A percentile compares a stretch with the other conserved stretches of the same genome.
These are phyloP conservation scores for Endogone sp. DNA, from an alignment of 192 early-diverging fungal species.

Conservation along the genomic window DNA sequence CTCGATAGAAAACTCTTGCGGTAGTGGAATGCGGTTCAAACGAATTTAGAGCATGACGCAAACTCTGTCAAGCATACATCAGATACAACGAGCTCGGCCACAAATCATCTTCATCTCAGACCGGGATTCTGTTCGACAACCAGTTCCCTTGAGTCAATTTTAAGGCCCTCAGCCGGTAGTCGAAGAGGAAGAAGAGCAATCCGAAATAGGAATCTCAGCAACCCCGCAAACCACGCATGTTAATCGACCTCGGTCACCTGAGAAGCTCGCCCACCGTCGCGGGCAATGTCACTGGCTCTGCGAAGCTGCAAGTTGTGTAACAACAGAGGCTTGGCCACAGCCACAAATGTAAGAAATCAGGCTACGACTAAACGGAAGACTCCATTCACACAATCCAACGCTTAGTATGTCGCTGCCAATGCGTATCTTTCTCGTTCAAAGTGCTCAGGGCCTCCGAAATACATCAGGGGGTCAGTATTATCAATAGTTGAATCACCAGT, in stretches of 20 bases:
- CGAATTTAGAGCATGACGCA: neutral
- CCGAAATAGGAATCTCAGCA: neutral
- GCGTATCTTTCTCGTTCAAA: no score
- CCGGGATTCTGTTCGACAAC: neutral
- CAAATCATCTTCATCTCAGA: neutral
- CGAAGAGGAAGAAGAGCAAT: neutral
- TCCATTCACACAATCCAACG: no score
- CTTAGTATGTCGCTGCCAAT: no score
- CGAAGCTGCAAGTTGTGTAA: neutral
- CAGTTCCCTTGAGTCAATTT: neutral
- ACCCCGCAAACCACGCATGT: neutral
- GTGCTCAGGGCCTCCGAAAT: no score
- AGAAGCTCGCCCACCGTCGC: neutral
- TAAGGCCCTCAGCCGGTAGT: neutral
- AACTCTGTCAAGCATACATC: neutral
- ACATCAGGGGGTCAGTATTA: no score
- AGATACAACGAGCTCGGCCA: neutral
- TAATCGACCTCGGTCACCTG: neutral
- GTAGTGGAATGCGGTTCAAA: neutral
- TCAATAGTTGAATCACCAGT: no score
- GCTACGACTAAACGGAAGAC: no score
- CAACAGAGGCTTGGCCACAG: no score
- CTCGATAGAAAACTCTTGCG: neutral
- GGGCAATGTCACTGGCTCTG: neutral
- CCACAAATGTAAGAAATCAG: no score